These are phyloP conservation scores for Neoboletus magnificus DNA, from an alignment of 768 basidiomycete genomes.

Conservation along the genomic window DNA sequence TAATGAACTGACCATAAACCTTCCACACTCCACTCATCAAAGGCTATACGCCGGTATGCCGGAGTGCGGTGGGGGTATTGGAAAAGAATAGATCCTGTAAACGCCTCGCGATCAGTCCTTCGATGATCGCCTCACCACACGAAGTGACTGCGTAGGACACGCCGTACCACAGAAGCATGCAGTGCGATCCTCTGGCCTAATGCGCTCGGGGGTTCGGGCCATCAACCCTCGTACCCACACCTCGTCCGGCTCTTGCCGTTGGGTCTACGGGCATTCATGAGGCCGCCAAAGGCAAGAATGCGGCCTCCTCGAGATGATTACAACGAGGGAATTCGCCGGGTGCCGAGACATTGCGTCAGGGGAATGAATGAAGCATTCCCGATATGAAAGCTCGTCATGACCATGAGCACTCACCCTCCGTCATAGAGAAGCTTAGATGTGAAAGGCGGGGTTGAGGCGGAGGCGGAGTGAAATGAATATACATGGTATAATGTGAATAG, in stretches of 20 bases:
- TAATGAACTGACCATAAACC: background rate
- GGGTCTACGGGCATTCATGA: background rate
- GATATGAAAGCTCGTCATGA: slow-evolving; percentile 15
- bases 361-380: slow-evolving; percentile 3
- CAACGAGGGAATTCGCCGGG: slow-evolving; percentile 12
- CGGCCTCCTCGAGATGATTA: slow-evolving; percentile 32
- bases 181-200: background rate
- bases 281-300: slow-evolving; percentile 15
- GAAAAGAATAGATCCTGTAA: background rate
- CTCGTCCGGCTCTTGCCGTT: background rate
- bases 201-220: background rate
- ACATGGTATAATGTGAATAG: background rate
- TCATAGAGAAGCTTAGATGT: slow-evolving; percentile 16
- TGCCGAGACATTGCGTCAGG: slow-evolving; percentile 10
- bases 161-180: slow-evolving; percentile 7
- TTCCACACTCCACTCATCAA: background rate
- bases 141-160: background rate
- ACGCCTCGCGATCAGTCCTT: background rate
- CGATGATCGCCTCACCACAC: slow-evolving; percentile 1
- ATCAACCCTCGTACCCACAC: slow-evolving; percentile 17
- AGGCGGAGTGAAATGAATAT: slow-evolving; percentile 22
- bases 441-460: slow-evolving; percentile 30
- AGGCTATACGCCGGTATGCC: background rate
- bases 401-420: slow-evolving; percentile 4
- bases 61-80: background rate